Conservation (phyloP, 202 grass and related monocot species). For the Digitaria exilis region DNA sequence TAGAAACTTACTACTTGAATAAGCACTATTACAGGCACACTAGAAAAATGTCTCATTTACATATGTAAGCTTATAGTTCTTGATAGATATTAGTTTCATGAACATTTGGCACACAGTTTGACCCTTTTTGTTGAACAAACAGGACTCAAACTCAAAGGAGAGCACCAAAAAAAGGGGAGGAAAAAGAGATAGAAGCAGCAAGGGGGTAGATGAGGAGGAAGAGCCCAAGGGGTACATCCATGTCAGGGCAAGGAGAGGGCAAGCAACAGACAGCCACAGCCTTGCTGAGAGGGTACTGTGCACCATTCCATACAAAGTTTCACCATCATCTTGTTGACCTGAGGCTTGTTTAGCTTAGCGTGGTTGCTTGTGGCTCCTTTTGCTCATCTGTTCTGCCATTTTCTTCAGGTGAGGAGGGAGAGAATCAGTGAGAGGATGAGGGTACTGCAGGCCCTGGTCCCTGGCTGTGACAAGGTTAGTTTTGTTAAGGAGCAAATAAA, state of each 20-base stretch:
- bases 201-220: constrained; percentile 43
- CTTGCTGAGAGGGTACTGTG: constrained; percentile 63
- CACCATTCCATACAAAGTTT: constrained; percentile 14
- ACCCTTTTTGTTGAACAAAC: constrained; percentile 34
- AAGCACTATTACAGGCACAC: neutral
- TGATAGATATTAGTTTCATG: constrained; percentile 1
- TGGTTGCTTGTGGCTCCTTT: constrained; percentile 32
- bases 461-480: constrained; percentile 86
- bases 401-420: constrained; percentile 83
- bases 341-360: neutral
- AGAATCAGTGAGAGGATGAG: constrained; percentile 93
- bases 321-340: neutral
- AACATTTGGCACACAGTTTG: constrained; percentile 9
- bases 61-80: neutral
- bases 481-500: constrained; percentile 11
- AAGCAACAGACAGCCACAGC: constrained; percentile 78
- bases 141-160: constrained; percentile 60
- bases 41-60: neutral
- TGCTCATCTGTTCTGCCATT: constrained; percentile 37
- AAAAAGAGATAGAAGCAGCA: constrained; percentile 45
- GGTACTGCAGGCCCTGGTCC: constrained; percentile 82
- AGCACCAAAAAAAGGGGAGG: constrained; percentile 51
- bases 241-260: constrained; percentile 91
- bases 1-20: constrained; percentile 9
- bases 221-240: constrained; percentile 78